Base-by-base conservation (phyloP, 768 basidiomycete species). In the Mycena olivaceomarginata region DNA sequence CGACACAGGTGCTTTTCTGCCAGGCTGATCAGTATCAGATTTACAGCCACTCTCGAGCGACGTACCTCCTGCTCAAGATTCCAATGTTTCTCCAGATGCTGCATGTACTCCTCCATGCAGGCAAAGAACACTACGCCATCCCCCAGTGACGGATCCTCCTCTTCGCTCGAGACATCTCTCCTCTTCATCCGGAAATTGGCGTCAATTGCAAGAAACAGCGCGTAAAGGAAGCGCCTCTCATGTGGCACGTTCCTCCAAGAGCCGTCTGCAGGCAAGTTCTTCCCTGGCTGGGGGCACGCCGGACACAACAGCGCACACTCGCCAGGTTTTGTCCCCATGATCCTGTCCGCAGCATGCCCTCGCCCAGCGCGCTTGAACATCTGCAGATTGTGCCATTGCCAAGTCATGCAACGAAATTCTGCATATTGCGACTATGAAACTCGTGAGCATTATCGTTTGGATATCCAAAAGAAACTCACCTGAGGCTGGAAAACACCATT, bases 331-430 rank as follows among this genome's bases (percentile, higher is more conserved):
- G 56, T 57, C n/a, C 10, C 56, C 10, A 0, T 9, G 4, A 57
- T 31, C 16, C 65, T 12, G 18, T 48, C 65, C n/a, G 2, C n/a
- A 25, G 22, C 56, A 15, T 57, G 56, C 8, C 56, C 56, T n/a
- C n/a, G 56, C n/a, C 56, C 56, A 7, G 56, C n/a, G 56, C 56
- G n/a, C 22, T 57, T 57, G 46, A 79, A 56, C 57, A 76, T 71
- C 60, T 62, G 74, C 8, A 83, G 13, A 56, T 81, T 77, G 9
- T 70, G 46, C 76, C 75, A 83, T 43, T 80, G 37, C 82, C n/a
- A n/a, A n/a, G n/a, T n/a, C n/a, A n/a, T n/a, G n/a, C n/a, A n/a
- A n/a, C n/a, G n/a, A n/a, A n/a, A n/a, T n/a, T n/a, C n/a, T n/a
- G n/a, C n/a, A n/a, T n/a, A n/a, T n/a, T n/a, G n/a, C n/a, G n/a